phyloP scores from a whole-genome alignment of 2,329 filamentous ascomycete genomes.

The Ophiostoma himal-ulmi region DNA sequence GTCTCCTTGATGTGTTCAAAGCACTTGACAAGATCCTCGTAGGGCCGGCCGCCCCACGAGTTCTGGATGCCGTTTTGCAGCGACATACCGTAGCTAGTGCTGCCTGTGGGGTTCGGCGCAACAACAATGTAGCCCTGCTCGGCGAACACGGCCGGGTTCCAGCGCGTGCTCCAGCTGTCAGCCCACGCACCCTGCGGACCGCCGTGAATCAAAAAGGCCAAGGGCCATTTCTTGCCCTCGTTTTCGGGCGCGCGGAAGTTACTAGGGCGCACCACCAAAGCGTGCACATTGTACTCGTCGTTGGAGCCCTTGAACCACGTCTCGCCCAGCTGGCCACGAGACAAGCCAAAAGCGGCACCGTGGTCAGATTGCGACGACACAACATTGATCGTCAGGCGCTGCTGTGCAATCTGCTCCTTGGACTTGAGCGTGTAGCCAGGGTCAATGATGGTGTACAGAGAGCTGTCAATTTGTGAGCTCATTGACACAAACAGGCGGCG shows the following conservation, averaged over 20 bases:
- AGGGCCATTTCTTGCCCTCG: conserved; percentile 56
- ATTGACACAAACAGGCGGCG: conserved; percentile 57
- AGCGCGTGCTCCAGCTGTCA: conserved; percentile 72
- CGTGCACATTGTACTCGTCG: conserved; percentile 60
- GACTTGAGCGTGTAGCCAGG: conserved; percentile 24
- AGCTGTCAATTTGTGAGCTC: conserved; percentile 67
- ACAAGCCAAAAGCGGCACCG: conserved; percentile 62
- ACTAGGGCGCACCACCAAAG: conserved; percentile 61
- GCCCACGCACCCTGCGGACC: conserved; percentile 73
- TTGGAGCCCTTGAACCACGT: conserved; percentile 64
- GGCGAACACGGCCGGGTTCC: conserved; percentile 81
- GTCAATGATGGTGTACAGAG: conserved; percentile 58
- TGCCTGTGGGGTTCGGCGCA: conserved; percentile 75
- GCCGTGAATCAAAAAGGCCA: conserved; percentile 75
- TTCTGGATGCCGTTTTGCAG: conserved; percentile 70
- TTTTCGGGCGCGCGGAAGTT: conserved; percentile 58
- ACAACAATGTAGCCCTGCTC: conserved; percentile 84
- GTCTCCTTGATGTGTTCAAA: conserved; percentile 67
- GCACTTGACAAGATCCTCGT: conserved; percentile 71
- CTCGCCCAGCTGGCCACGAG: conserved; percentile 56
- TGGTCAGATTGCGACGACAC: conserved; percentile 61
- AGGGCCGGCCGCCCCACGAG: conserved; percentile 81
- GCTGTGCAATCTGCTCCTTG: not conserved
- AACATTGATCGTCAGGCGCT: conserved; percentile 33
- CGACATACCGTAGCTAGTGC: conserved; percentile 73